These are phyloP conservation scores for Fusarium miscanthi DNA, from an alignment of 2,329 filamentous ascomycete species.

Conservation along the genomic window DNA sequence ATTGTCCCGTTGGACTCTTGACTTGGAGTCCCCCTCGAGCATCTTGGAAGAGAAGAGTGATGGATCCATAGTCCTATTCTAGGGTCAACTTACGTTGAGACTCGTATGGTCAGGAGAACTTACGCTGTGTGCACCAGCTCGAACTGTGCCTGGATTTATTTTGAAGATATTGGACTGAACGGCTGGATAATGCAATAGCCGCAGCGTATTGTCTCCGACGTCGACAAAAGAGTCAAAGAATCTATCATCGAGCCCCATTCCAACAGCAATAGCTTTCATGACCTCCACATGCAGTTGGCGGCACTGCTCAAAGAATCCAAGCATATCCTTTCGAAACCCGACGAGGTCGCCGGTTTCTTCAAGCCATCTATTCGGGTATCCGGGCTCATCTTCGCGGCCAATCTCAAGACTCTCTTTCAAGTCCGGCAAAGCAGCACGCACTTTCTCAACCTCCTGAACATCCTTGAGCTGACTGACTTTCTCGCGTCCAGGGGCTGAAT, in stretches of 20 bases:
- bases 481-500: slow-evolving; percentile 75
- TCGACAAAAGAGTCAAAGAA: slow-evolving; percentile 85
- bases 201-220: slow-evolving; percentile 75
- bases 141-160: slow-evolving; percentile 74
- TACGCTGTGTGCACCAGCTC: slow-evolving; percentile 80
- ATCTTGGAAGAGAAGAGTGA: slow-evolving; percentile 73
- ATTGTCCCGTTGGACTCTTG: slow-evolving; percentile 77
- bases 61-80: slow-evolving; percentile 65
- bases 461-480: slow-evolving; percentile 72
- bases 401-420: slow-evolving; percentile 75
- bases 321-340: slow-evolving; percentile 78
- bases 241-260: slow-evolving; percentile 74
- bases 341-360: slow-evolving; percentile 49
- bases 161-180: slow-evolving; percentile 74
- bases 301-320: slow-evolving; percentile 78
- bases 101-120: slow-evolving; percentile 11
- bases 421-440: slow-evolving; percentile 69
- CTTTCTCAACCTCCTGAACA: slow-evolving; percentile 64
- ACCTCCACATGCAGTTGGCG: slow-evolving; percentile 79
- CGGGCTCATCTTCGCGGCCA: slow-evolving; percentile 68
- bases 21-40: slow-evolving; percentile 66
- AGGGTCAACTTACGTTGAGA: background rate
- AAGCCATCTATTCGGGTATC: slow-evolving; percentile 82
- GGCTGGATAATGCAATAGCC: slow-evolving; percentile 81
- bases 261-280: slow-evolving; percentile 87